Conservation (phyloP, 306 rosid species). For the Cicer judaicum region DNA sequence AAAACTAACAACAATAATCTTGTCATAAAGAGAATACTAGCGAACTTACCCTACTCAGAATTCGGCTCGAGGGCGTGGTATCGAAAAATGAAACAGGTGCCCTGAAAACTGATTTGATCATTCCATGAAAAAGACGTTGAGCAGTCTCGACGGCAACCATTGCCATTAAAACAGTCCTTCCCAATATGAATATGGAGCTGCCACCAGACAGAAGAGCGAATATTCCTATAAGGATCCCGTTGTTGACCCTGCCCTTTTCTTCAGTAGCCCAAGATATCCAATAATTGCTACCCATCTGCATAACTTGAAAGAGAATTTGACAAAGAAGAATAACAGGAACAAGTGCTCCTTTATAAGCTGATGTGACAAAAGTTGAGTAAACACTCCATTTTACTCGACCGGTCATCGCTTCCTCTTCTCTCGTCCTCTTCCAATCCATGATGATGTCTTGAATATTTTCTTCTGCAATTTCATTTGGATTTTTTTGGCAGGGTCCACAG, state of each 20-base stretch:
- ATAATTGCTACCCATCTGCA: constrained; percentile 92
- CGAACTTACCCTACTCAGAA: constrained; percentile 77
- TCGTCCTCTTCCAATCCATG: constrained; percentile 51
- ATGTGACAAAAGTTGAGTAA: constrained; percentile 77
- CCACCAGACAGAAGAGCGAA: constrained; percentile 78
- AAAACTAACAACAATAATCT: constrained; percentile 2
- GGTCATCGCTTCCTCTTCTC: constrained; percentile 75
- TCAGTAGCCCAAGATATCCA: constrained; percentile 97
- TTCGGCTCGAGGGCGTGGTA: constrained; percentile 83
- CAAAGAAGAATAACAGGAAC: constrained; percentile 87
- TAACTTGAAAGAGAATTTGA: constrained; percentile 77
- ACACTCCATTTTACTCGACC: constrained; percentile 93
- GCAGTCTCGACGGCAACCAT: constrained; percentile 77
- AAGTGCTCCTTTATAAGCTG: constrained; percentile 79
- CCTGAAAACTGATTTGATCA: constrained; percentile 76
- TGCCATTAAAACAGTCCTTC: constrained; percentile 82
- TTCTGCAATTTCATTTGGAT: constrained; percentile 65
- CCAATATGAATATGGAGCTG: constrained; percentile 83
- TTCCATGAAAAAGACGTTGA: constrained; percentile 72
- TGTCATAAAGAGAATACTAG: constrained; percentile 14
- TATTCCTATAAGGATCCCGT: constrained; percentile 56
- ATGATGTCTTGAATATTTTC: constrained; percentile 48
- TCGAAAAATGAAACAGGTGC: constrained; percentile 88
- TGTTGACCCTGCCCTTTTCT: constrained; percentile 54
- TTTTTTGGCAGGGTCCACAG: constrained; percentile 49